Evolutionary conservation across 202 grass and related monocot genomes (phyloP), one percentile per base, ranked within the genome.

Genomic region (Alloteropsis angusta): DNA sequence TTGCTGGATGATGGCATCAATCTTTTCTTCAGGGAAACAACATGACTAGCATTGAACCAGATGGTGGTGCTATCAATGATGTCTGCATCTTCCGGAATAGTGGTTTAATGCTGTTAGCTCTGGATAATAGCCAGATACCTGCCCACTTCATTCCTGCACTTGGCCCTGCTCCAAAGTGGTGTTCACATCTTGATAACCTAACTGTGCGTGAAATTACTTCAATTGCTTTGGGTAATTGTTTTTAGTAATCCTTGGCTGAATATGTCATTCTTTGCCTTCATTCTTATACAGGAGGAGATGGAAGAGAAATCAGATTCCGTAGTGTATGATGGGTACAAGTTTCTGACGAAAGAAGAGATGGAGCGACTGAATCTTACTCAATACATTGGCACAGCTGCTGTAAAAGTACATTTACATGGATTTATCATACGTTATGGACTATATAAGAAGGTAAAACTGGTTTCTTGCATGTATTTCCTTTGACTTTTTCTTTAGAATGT

Each of bases 101-200:
- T 78, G 95, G 95, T 53, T 86, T 97, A 69, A 82, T 97, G 82
- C 42, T 97, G 68, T 77, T 97, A 78, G 91, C 89, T 42, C 85
- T 97, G 50, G 95, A 97, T 84, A 94, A 85, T 66, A 89, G 91
- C 52, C 95, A 94, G 78, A 97, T 97, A 83, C 95, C 95, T 80
- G 87, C 89, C 41, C 84, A 97, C 80, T 97, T 87, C 42, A 77
- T 97, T 72, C 95, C 95, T 87, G 89, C 89, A 39, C 80, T 97
- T n/a, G 95, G 95, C 21, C 91, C 89, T 85, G 95, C 95, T 82
- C 91, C 95, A 34, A 97, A 97, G 74, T 97, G 95, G 95, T 94
- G 91, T 23, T 88, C 95, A 5, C 93, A 97, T 81, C 87, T 97
- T 58, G 95, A 97, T 79, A 97, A 97, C 75, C 61, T 97, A 86